Evolutionary conservation across 257 asterid species (phyloP).

Genomic region (Solanum corneliomulleri): DNA sequence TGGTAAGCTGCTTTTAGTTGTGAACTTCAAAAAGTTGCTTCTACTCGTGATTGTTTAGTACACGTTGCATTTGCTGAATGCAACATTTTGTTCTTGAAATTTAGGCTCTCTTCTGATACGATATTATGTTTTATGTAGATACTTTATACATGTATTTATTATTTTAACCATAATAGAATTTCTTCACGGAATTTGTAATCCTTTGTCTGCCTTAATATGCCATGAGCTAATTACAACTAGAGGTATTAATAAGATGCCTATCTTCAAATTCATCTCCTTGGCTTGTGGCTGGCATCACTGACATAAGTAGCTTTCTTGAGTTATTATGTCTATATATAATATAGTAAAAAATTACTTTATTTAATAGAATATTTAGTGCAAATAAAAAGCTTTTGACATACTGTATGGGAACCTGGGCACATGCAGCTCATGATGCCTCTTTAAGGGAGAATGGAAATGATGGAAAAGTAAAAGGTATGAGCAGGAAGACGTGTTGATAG

Average conservation of each 20-base stretch:
- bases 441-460: constrained; percentile 40
- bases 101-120: not conserved
- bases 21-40: not conserved
- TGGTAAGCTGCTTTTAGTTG: constrained; percentile 30
- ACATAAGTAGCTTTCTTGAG: not conserved
- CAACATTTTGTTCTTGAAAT: not conserved
- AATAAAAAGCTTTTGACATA: not conserved
- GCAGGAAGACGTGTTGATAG: constrained; percentile 39
- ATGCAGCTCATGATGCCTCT: not conserved
- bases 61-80: not conserved
- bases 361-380: not conserved
- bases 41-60: not conserved
- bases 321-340: not conserved
- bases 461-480: constrained; percentile 73
- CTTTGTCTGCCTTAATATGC: not conserved
- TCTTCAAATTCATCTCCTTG: not conserved
- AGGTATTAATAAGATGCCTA: not conserved
- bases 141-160: not conserved
- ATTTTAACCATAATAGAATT: not conserved
- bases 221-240: not conserved
- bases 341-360: not conserved
- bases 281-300: not conserved
- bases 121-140: not conserved
- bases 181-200: not conserved
- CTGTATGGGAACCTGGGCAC: not conserved